phyloP scores from a whole-genome alignment of 1,284 basidiomycete genomes.

The Ceratobasidium sp. region DNA sequence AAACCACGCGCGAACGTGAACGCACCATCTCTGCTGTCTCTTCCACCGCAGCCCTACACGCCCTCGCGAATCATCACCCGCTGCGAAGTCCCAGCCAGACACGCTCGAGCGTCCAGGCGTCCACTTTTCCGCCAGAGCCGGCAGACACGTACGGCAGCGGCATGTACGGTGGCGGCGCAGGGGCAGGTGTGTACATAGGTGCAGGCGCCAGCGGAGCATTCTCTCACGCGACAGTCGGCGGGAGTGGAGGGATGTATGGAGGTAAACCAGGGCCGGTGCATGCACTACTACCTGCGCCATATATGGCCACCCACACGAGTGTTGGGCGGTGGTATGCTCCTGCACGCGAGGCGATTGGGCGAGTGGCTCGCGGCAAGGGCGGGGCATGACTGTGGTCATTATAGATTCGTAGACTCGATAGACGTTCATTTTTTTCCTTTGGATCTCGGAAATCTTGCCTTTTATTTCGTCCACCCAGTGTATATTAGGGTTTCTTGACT shows the following conservation, averaged over 20 bases:
- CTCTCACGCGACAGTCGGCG: conserved; percentile 6
- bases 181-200: conserved; percentile 31
- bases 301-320: conserved; percentile 40
- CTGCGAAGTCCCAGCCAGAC: conserved; percentile 1
- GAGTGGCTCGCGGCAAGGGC: conserved; percentile 28
- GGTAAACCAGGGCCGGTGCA: conserved; percentile 39
- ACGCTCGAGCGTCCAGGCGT: conserved; percentile 2
- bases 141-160: conserved; percentile 33
- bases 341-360: conserved; percentile 21
- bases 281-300: conserved; percentile 25
- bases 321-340: conserved; percentile 38
- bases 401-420: neutral
- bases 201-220: neutral
- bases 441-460: neutral
- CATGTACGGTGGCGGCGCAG: conserved; percentile 35
- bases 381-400: neutral
- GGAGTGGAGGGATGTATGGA: conserved; percentile 39
- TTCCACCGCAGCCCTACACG: conserved; percentile 35
- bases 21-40: conserved; percentile 35
- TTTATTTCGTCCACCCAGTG: neutral
- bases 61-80: conserved; percentile 15
- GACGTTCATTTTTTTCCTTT: neutral
- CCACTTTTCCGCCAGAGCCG: conserved; percentile 41
- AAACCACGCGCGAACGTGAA: conserved; percentile 31
- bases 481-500: conserved; percentile 6